Conservation (phyloP, 2,329 filamentous ascomycete species). For the Fusarium sp. region DNA sequence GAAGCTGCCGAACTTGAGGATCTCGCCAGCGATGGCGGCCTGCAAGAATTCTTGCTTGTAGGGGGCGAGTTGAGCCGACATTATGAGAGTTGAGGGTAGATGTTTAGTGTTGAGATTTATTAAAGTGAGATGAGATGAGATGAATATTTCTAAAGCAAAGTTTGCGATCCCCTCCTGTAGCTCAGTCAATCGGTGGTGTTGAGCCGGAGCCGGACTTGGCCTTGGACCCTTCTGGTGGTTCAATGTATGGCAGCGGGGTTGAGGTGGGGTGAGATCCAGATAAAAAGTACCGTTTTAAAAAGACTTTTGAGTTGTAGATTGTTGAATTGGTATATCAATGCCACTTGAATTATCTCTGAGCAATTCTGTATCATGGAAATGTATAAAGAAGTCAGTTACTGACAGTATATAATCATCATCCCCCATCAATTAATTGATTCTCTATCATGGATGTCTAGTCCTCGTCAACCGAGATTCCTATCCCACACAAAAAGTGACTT, state of each 20-base stretch:
- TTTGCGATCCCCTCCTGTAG: conserved; percentile 36
- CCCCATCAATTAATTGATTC: neutral
- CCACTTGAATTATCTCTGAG: neutral
- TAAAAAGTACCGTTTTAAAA: conserved; percentile 9
- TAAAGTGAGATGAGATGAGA: neutral
- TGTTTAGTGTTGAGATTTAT: neutral
- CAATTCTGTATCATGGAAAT: rapidly evolving
- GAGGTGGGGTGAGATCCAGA: conserved; percentile 37
- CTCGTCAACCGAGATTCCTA: neutral
- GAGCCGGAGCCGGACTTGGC: conserved; percentile 29
- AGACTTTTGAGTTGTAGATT: neutral
- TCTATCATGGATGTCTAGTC: neutral
- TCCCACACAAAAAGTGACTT: conserved; percentile 39
- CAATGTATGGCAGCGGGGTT: conserved; percentile 37
- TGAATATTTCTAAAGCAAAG: conserved; percentile 28
- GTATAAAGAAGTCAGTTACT: neutral
- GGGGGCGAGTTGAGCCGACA: conserved; percentile 62
- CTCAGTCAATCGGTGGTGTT: conserved; percentile 29
- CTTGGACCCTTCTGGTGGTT: conserved; percentile 27
- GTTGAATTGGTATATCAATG: neutral
- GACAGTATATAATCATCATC: rapidly evolving
- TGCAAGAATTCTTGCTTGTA: conserved; percentile 81
- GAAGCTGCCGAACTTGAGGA: conserved; percentile 85
- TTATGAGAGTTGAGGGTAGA: conserved; percentile 36
- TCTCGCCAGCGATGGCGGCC: conserved; percentile 74